Evolutionary conservation across 371 early-diverging fungal genomes (phyloP).

Genomic region (Syncephalastrum racemosum): DNA sequence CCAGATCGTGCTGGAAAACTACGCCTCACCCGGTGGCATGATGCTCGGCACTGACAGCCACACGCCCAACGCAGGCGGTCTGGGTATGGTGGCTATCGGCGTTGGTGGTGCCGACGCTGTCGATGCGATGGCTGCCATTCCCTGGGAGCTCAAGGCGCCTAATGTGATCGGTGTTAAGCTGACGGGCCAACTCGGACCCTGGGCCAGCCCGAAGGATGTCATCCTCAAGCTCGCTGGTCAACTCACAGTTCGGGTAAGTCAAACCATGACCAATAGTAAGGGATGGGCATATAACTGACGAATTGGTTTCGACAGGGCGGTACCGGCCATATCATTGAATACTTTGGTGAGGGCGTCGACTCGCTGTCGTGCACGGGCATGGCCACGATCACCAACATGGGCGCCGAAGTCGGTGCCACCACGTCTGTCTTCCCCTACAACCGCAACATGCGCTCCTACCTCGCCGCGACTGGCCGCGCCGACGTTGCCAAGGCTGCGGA

Average conservation of each 20-base stretch:
- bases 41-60: slow-evolving; percentile 91
- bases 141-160: slow-evolving; percentile 94
- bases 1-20: slow-evolving; percentile 93
- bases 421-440: slow-evolving; percentile 91
- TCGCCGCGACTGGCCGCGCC: slow-evolving; percentile 74
- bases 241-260: slow-evolving; percentile 81
- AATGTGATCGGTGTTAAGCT: slow-evolving; percentile 93
- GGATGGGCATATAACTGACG: not conserved
- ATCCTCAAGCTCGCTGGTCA: slow-evolving; percentile 86
- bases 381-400: slow-evolving; percentile 97
- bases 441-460: slow-evolving; percentile 76
- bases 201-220: slow-evolving; percentile 94
- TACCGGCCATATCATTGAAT: slow-evolving; percentile 90
- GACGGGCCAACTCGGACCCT: slow-evolving; percentile 81
- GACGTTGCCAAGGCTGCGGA: slow-evolving; percentile 74
- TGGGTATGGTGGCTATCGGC: slow-evolving; percentile 92
- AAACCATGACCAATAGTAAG: slow-evolving; percentile 17
- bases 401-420: slow-evolving; percentile 94
- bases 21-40: slow-evolving; percentile 87
- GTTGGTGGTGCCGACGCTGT: slow-evolving; percentile 96
- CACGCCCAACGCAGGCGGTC: slow-evolving; percentile 79
- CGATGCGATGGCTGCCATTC: slow-evolving; percentile 92
- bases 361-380: slow-evolving; percentile 90
- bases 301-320: slow-evolving; percentile 61
- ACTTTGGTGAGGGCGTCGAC: slow-evolving; percentile 88